Evolutionary conservation across 768 basidiomycete genomes (phyloP).

Genomic region (Neoboletus magnificus): DNA sequence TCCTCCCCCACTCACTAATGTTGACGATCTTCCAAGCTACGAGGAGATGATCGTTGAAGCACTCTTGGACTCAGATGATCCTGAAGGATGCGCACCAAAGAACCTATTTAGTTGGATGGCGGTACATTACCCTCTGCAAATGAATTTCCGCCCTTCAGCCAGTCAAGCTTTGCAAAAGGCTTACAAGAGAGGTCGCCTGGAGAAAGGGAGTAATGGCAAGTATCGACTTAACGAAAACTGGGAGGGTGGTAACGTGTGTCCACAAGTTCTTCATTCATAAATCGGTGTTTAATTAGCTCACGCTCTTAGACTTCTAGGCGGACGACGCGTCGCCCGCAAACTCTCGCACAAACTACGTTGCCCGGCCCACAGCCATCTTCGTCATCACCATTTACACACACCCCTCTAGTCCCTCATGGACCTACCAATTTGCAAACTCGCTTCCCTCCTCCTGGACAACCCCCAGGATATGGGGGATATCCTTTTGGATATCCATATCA

Average conservation of each 20-base stretch:
- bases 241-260: constrained; percentile 78
- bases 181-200: constrained; percentile 73
- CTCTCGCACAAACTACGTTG: constrained; percentile 26
- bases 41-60: constrained; percentile 92
- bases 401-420: constrained; percentile 40
- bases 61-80: constrained; percentile 58
- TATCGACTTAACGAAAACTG: constrained; percentile 74
- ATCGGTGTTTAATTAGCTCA: constrained; percentile 4
- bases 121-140: constrained; percentile 73
- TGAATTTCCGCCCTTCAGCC: constrained; percentile 87
- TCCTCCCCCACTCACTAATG: constrained; percentile 17
- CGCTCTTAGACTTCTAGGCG: constrained; percentile 61
- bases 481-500: constrained; percentile 39
- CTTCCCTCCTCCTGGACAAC: constrained; percentile 31
- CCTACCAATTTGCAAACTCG: constrained; percentile 34
- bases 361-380: constrained; percentile 28
- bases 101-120: constrained; percentile 84
- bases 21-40: constrained; percentile 75
- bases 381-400: constrained; percentile 58
- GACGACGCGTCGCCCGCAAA: constrained; percentile 79
- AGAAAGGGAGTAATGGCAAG: constrained; percentile 69
- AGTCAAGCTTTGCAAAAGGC: constrained; percentile 89
- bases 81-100: constrained; percentile 81
- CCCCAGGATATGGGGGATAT: constrained; percentile 36
- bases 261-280: neutral